Conservation (phyloP, 2,329 filamentous ascomycete genomes). For the Fusarium xyrophilum region DNA sequence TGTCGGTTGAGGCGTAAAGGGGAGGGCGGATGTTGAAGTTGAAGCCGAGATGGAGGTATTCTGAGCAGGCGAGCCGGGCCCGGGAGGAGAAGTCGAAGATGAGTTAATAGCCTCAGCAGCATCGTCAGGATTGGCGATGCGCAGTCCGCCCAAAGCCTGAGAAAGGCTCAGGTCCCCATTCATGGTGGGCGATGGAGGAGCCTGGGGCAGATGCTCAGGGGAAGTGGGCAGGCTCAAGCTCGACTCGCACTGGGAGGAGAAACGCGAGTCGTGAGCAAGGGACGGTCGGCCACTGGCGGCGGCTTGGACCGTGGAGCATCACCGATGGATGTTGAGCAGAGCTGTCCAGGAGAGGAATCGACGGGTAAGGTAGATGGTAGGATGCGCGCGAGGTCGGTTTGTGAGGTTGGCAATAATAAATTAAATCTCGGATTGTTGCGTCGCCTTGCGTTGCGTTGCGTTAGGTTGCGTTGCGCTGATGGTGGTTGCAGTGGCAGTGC, state of each 20-base stretch:
- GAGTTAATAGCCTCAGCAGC: conserved; percentile 51
- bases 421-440: conserved; percentile 7
- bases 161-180: conserved; percentile 92
- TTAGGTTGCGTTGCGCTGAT: not conserved
- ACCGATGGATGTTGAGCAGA: conserved; percentile 35
- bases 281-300: conserved; percentile 37
- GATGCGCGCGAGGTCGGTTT: not conserved
- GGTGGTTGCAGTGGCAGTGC: conserved; percentile 1
- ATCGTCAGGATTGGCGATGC: conserved; percentile 96
- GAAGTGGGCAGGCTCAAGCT: conserved; percentile 32
- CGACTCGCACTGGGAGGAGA: conserved; percentile 31
- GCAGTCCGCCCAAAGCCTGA: conserved; percentile 88
- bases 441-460: not conserved
- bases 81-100: conserved; percentile 37
- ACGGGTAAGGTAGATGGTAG: not conserved
- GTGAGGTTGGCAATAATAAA: conserved; percentile 34
- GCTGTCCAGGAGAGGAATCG: conserved; percentile 20
- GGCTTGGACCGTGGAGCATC: conserved; percentile 40
- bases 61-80: conserved; percentile 19
- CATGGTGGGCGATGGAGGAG: conserved; percentile 63
- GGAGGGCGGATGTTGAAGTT: conserved; percentile 25
- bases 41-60: conserved; percentile 23
- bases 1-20: conserved; percentile 29
- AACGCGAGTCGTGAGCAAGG: conserved; percentile 37
- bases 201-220: conserved; percentile 37